Evolutionary conservation across 2,329 filamentous ascomycete genomes (phyloP).

Genomic region (Colletotrichum sp.): DNA sequence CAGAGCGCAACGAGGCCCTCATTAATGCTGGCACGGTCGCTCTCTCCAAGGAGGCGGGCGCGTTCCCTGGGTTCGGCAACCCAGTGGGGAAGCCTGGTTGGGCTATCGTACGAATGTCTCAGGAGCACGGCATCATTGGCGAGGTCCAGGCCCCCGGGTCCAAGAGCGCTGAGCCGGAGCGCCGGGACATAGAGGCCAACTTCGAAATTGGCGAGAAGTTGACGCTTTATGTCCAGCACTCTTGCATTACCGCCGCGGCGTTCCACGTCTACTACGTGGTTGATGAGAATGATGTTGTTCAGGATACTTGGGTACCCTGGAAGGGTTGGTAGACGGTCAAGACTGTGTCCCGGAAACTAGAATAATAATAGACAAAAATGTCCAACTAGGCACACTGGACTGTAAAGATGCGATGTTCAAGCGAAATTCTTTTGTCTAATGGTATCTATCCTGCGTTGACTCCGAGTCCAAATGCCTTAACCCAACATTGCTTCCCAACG

Average conservation of each 20-base stretch:
- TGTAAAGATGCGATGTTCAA: not conserved
- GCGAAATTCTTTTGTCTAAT: not conserved
- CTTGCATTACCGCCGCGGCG: constrained; percentile 41
- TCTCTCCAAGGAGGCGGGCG: constrained; percentile 37
- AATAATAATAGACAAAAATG: too few relatives aligned
- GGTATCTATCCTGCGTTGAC: not conserved
- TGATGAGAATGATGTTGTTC: constrained; percentile 36
- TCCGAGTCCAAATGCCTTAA: not conserved
- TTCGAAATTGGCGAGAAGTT: constrained; percentile 39
- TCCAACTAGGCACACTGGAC: too few relatives aligned
- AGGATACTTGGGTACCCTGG: constrained; percentile 41
- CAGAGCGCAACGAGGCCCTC: constrained; percentile 41
- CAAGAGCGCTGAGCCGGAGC: constrained; percentile 16
- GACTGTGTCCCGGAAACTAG: accelerated
- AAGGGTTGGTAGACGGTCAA: constrained; percentile 34
- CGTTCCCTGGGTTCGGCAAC: constrained; percentile 32
- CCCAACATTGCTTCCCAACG: not conserved
- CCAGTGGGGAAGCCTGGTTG: constrained; percentile 32
- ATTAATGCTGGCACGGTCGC: constrained; percentile 41
- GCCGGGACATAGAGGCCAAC: constrained; percentile 25
- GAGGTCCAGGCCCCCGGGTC: not conserved
- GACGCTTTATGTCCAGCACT: constrained; percentile 35
- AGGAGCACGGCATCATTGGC: constrained; percentile 41
- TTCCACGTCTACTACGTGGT: constrained; percentile 40
- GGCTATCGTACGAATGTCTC: constrained; percentile 38